These are phyloP conservation scores for Cruciata laevipes DNA, from an alignment of 257 asterid genomes.

Conservation along the genomic window DNA sequence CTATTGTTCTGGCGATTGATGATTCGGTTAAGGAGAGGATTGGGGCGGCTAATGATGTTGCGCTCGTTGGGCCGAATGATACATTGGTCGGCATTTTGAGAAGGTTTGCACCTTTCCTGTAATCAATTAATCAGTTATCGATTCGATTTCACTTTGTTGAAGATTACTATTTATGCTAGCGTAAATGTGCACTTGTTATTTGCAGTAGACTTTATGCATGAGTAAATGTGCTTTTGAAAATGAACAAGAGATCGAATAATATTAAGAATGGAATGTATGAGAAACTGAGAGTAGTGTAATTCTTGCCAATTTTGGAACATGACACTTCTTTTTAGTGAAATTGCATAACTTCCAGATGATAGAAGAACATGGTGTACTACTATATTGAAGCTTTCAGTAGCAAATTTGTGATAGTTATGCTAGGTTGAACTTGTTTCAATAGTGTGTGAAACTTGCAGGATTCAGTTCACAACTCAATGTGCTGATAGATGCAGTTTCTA, in stretches of 20 bases:
- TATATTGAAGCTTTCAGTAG: no score
- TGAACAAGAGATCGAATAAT: neutral
- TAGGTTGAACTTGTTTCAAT: neutral
- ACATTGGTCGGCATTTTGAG: conserved; percentile 55
- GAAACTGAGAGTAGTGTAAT: neutral
- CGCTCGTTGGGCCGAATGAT: conserved; percentile 49
- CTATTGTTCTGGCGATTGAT: conserved; percentile 70
- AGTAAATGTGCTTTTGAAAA: neutral
- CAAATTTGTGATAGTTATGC: no score
- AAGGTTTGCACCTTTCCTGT: conserved; percentile 31
- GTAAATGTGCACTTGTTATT: no score
- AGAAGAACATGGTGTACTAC: no score
- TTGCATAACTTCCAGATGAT: no score
- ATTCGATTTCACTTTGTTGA: neutral
- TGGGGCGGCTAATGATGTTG: conserved; percentile 42
- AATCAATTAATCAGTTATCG: neutral
- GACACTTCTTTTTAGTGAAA: no score
- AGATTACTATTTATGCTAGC: no score
- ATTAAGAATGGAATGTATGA: neutral
- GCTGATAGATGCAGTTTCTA: neutral
- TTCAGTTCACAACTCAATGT: neutral
- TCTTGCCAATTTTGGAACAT: neutral
- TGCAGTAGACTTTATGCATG: neutral
- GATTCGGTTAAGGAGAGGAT: conserved; percentile 47
- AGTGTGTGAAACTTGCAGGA: neutral